Evolutionary conservation across 2,329 filamentous ascomycete genomes (phyloP), one percentile per base, ranked within the genome.

Genomic region (Colletotrichum melonis): DNA sequence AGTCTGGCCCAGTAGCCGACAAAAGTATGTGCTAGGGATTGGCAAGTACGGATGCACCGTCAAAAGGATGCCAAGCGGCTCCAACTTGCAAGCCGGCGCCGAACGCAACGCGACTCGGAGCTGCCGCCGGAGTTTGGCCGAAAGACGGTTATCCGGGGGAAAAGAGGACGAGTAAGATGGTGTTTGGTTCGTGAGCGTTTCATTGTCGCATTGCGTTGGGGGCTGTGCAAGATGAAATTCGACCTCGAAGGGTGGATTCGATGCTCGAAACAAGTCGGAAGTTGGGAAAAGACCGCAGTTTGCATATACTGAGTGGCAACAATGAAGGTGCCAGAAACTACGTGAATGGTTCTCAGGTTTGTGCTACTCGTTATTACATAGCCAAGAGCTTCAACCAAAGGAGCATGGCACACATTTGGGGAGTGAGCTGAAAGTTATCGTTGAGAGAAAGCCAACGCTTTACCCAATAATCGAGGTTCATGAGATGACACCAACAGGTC

Each of bases 41-140:
- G 19, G 42, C 4, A 5, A 22, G 42, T 49, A 49, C 42, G 7
- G 26, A 32, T 35, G 30, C 4, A 38, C 14, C 22, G 52, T 14
- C 16, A 30, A 12, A 16, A 42, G 38, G 16, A 24, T 42, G 32
- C 22, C 42, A 49, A 49, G 42, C 42, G 49, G 30, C 32, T 24
- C 16, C 14, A 42, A 12, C 38, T 42, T 7, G 22, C 3, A 22
- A 22, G 5, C 24, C 30, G 32, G 24, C 52, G 30, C 52, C 26
- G 49, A 55, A 35, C 8, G n/a, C 16, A n/a, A 14, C 14, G 22
- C 32, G n/a, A 38, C 22, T 56, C 62, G 62, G 62, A 56, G 49
- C 62, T 65, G 16, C 8, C 32, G 22, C 16, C 63, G 63, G 63
- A 28, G 19, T 22, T n/a, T 56, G 63, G 11, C 63, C 63, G 63